phyloP scores from a whole-genome alignment of 371 early-diverging fungal genomes.

The Lichtheimia hyalospora region DNA sequence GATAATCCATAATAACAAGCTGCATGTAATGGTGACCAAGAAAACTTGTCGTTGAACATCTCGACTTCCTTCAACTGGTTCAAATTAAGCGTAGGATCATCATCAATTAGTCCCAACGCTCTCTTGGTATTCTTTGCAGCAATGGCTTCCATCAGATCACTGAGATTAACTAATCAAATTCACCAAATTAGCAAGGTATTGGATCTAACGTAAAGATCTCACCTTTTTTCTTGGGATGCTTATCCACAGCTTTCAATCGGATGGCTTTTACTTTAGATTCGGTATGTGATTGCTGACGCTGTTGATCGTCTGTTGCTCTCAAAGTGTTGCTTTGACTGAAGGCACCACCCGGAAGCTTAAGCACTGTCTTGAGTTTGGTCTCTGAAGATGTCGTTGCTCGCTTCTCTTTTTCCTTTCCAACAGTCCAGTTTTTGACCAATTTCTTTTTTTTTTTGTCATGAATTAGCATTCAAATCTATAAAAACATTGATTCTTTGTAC shows the following conservation, averaged over 20 bases:
- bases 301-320: neutral
- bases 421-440: constrained; percentile 35
- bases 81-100: constrained; percentile 41
- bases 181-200: neutral
- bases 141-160: constrained; percentile 35
- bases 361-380: constrained; percentile 21
- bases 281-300: neutral
- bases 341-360: constrained; percentile 39
- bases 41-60: constrained; percentile 68
- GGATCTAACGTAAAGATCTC: neutral
- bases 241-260: constrained; percentile 39
- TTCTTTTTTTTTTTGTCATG: constrained; percentile 19
- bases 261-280: constrained; percentile 38
- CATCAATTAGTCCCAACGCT: constrained; percentile 31
- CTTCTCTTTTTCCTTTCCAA: constrained; percentile 3
- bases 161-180: neutral
- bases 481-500: constrained; percentile 20
- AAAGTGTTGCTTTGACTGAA: constrained; percentile 15
- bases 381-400: neutral
- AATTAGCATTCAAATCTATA: neutral
- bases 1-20: constrained; percentile 80
- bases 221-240: constrained; percentile 20
- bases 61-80: constrained; percentile 58
- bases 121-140: constrained; percentile 26
- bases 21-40: constrained; percentile 89